A percentile compares a stretch with the other conserved stretches of the same genome.
These are phyloP conservation scores for Daldinia decipiens DNA, from an alignment of 495 filamentous ascomycete species.

Conservation along the genomic window DNA sequence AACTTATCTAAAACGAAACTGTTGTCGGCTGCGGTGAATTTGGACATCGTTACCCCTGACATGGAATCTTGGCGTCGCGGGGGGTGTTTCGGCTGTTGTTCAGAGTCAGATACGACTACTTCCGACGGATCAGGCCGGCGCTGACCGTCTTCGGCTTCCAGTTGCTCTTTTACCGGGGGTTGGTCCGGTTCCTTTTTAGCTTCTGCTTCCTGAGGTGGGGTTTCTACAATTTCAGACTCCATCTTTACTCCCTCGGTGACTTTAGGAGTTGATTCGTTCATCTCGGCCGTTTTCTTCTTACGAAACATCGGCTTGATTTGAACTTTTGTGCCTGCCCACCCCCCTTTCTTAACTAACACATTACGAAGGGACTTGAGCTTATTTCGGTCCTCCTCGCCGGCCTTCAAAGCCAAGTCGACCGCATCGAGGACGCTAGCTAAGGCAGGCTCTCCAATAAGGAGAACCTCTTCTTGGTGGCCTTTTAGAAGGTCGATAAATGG, in stretches of 20 bases:
- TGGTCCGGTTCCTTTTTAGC: conserved; percentile 49
- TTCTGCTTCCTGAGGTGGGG: conserved; percentile 70
- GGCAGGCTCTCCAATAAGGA: conserved; percentile 90
- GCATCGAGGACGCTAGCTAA: conserved; percentile 89
- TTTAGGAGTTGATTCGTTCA: conserved; percentile 40
- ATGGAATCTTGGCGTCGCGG: conserved; percentile 81
- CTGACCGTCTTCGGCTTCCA: conserved; percentile 29
- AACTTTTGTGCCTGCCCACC: conserved; percentile 95
- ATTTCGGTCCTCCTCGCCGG: conserved; percentile 81
- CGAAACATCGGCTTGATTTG: conserved; percentile 99
- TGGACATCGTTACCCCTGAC: conserved; percentile 85
- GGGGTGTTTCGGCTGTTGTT: conserved; percentile 45
- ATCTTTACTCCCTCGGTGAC: conserved; percentile 38
- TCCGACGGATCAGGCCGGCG: conserved; percentile 27
- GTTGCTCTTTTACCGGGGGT: conserved; percentile 17
- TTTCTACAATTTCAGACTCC: conserved; percentile 63
- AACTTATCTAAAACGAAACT: conserved; percentile 92
- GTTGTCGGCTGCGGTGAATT: conserved; percentile 88
- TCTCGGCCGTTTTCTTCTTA: conserved; percentile 72
- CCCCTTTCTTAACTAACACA: conserved; percentile 88
- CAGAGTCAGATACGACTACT: conserved; percentile 31
- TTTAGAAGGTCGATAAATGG: conserved; percentile 94
- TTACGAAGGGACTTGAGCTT: conserved; percentile 87
- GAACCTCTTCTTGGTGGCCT: conserved; percentile 94
- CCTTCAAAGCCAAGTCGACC: conserved; percentile 78